Base-by-base conservation (phyloP, 371 early-diverging fungal genomes). In the Mucor circinelloides region DNA sequence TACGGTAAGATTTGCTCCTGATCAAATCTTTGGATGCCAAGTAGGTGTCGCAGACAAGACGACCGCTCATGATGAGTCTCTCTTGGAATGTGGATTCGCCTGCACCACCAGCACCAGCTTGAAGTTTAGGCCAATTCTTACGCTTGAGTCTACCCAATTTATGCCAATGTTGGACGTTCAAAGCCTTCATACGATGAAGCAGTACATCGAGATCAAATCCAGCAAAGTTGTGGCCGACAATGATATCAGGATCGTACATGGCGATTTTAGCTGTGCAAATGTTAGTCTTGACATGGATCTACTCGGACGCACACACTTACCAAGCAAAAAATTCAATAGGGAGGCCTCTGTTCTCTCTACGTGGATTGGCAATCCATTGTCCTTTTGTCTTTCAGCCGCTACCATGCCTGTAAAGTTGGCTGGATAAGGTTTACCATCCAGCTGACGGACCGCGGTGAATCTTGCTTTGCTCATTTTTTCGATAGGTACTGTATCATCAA, bases 181-280 rank as follows among this genome's bases (percentile, higher is more conserved):
- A 80, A 7, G 81, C 87, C 66, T 95, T 94, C 94, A 98, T 92
- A 27, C 99, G 93, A 76, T 95, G 94, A 55, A 98, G 78, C 9
- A 99, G 79, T n/a, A 99, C 93, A 66, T 96, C 97, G 46, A 99
- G 82, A 74, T 94, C 97, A 71, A 97, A 96, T 12, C 96, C 98
- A 63, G 94, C 85, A 81, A 98, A 93, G 72, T 98, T 99, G 82
- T 99, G 99, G 21, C 98, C 97, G 12, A 97, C 94, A 67, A 98
- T 80, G 23, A 99, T 86, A 80, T 99, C 99, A 0, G 99, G 99
- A 72, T 99, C 99, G 17, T 74, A 54, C 40, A 81, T 74, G 48
- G 91, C 87, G 36, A 99, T 84, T 19, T 84, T 80, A 5, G 95
- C 95, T 69, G 78, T 25, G 12, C 12, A 52, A 2, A 15, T 27